A percentile compares a stretch with the other conserved stretches of the same genome.
Conservation (phyloP, 352 stramenopile genomes). For the Poterioochromonas sp. region DNA sequence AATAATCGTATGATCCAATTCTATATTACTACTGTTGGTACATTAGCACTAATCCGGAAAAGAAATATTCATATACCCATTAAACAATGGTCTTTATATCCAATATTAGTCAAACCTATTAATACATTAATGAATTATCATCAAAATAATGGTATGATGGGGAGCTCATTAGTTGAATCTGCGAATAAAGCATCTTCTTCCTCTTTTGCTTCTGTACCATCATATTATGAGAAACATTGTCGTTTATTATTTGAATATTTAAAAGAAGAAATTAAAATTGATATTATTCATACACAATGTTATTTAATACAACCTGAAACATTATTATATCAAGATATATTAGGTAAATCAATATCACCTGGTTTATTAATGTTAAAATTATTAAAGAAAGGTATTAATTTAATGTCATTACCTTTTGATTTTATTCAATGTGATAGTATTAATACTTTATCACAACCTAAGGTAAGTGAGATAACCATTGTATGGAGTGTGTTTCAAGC, state of each 20-base stretch:
- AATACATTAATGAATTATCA: not conserved
- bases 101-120: not conserved
- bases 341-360: not conserved
- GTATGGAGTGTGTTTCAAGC: too few species aligned
- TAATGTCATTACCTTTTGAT: conserved; percentile 2
- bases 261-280: conserved; percentile 20
- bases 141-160: not conserved
- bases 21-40: conserved; percentile 28
- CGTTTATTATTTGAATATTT: not conserved
- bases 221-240: not conserved
- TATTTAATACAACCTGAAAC: conserved; percentile 7
- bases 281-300: not conserved
- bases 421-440: too few species aligned
- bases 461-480: too few species aligned
- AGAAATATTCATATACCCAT: conserved; percentile 6
- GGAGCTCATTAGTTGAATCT: too few species aligned
- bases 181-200: too few species aligned
- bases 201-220: too few species aligned
- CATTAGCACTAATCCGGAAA: conserved; percentile 18
- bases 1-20: conserved; percentile 14
- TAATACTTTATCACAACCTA: too few species aligned
- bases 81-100: not conserved
- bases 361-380: not conserved
- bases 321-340: not conserved
- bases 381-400: conserved; percentile 5